Evolutionary conservation across 768 basidiomycete species (phyloP).

Genomic region (Crassisporium funariophilum): DNA sequence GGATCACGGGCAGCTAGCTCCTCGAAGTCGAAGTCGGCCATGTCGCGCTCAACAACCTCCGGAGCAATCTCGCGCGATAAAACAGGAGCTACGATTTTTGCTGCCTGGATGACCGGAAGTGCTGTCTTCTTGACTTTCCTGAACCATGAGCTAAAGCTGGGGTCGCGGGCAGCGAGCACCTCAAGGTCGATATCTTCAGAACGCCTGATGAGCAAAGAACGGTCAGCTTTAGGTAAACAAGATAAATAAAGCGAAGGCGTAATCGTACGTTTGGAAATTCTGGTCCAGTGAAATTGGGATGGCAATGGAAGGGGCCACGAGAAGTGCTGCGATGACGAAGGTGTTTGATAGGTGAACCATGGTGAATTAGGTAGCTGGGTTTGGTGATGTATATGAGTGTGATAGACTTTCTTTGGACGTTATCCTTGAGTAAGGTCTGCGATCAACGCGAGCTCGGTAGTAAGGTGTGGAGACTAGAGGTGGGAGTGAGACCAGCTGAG

Average conservation of each 20-base stretch:
- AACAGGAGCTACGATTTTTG: neutral
- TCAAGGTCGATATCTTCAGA: conserved; percentile 2
- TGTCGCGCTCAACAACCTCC: neutral
- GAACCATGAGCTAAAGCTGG: neutral
- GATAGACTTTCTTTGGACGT: neutral
- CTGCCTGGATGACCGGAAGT: neutral
- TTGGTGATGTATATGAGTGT: neutral
- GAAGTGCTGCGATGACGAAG: conserved; percentile 2
- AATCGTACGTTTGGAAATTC: conserved; percentile 5
- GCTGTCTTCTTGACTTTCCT: conserved; percentile 1
- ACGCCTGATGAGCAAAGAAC: conserved; percentile 5
- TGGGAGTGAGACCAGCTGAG: conserved; percentile 17
- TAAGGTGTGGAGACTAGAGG: conserved; percentile 1
- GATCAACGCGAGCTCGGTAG: conserved; percentile 13
- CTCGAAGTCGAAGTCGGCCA: conserved; percentile 3
- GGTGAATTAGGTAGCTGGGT: neutral
- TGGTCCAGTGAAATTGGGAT: conserved; percentile 6
- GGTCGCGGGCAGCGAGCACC: neutral
- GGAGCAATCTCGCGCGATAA: neutral
- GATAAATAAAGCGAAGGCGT: neutral
- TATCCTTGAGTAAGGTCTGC: conserved; percentile 4
- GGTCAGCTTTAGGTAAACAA: too few relatives aligned
- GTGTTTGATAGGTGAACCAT: conserved; percentile 13
- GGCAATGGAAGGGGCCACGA: conserved; percentile 9
- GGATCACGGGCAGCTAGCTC: conserved; percentile 18